phyloP scores from a whole-genome alignment of 78 protist genomes.

The Dictyostelium brefeldianum region DNA sequence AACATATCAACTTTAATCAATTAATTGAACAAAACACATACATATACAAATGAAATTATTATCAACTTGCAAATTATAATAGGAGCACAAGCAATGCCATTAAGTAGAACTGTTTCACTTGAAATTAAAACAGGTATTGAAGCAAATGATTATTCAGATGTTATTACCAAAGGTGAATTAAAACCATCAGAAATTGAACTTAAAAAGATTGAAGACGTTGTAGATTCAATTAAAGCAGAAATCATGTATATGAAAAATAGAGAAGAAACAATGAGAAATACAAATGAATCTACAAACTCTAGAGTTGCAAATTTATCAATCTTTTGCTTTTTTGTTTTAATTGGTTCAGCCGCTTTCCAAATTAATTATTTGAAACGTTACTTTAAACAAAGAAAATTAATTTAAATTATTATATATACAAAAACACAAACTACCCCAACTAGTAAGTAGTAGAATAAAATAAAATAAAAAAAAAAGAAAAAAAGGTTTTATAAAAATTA shows the following conservation, averaged over 20 bases:
- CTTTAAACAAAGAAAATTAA: conserved; percentile 73
- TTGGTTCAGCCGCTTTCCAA: conserved; percentile 71
- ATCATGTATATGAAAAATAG: conserved; percentile 49
- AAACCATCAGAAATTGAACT: conserved; percentile 75
- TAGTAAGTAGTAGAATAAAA: too few species aligned
- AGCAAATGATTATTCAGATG: conserved; percentile 76
- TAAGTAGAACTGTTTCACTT: conserved; percentile 66
- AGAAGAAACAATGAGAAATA: conserved; percentile 83
- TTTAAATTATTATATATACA: conserved; percentile 17
- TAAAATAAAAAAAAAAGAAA: too few species aligned
- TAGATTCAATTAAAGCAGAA: conserved; percentile 49
- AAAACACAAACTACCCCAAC: too few species aligned
- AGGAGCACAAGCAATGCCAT: conserved; percentile 62
- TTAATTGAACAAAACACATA: neutral
- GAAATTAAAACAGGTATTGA: conserved; percentile 72
- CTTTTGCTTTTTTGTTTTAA: conserved; percentile 43
- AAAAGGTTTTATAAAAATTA: too few species aligned
- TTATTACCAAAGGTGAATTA: conserved; percentile 68
- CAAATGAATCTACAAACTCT: conserved; percentile 77
- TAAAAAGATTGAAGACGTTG: conserved; percentile 68
- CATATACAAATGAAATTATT: too few species aligned
- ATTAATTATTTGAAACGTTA: conserved; percentile 73
- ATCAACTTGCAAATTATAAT: neutral
- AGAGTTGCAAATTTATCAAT: conserved; percentile 78
- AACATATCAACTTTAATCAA: neutral